Conservation (phyloP, 2,329 filamentous ascomycete species). For the Ilyonectria destructans region DNA sequence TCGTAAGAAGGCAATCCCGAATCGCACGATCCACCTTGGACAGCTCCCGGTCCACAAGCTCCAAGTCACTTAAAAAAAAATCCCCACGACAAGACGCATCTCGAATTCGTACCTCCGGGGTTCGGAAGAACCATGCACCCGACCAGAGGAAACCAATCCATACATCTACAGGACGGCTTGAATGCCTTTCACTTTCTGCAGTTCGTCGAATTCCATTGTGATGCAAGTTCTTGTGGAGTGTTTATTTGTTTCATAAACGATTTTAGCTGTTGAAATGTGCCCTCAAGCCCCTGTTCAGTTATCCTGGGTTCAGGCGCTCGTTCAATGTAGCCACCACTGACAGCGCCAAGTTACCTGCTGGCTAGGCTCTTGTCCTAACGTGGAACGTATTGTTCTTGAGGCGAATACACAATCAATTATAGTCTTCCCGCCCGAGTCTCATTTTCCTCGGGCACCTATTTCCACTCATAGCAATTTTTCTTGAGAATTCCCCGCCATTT, state of each 20-base stretch:
- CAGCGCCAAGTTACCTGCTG: too few species aligned
- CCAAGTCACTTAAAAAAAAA: constrained; percentile 26
- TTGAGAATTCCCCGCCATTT: not conserved
- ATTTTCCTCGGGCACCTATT: too few species aligned
- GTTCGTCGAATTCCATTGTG: not conserved
- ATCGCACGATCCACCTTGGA: constrained; percentile 25
- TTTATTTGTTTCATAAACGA: too few species aligned
- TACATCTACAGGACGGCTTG: not conserved
- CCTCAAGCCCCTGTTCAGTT: too few species aligned
- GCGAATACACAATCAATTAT: too few species aligned
- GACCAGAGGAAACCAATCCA: not conserved
- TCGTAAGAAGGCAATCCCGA: constrained; percentile 16
- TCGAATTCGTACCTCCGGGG: constrained; percentile 1
- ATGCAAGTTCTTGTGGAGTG: not conserved
- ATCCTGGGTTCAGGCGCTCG: too few species aligned
- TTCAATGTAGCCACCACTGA: too few species aligned
- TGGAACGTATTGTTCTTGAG: too few species aligned
- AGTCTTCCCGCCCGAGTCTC: too few species aligned
- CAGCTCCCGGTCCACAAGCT: constrained; percentile 8
- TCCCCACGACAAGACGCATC: constrained; percentile 11
- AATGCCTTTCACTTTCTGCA: not conserved
- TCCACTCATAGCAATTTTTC: not conserved
- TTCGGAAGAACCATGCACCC: constrained; percentile 4
- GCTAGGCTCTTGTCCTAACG: too few species aligned
- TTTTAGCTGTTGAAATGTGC: too few species aligned